Percentiles rank a stretch among this genome's conserved stretches.
phyloP scores from a whole-genome alignment of 331 rosid genomes.

The Quercus tomentella region DNA sequence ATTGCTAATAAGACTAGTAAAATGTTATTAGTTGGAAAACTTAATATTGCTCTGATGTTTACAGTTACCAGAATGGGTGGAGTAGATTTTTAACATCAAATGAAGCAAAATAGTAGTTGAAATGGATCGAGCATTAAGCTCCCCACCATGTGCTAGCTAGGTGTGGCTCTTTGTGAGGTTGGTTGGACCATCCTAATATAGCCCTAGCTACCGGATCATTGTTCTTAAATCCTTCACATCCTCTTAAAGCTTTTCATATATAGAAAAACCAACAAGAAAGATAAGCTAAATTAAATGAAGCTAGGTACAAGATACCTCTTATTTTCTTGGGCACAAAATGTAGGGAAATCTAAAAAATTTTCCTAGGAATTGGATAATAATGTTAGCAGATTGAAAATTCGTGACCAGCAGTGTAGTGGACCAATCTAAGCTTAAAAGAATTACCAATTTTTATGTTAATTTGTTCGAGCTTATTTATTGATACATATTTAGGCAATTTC shows the following conservation, averaged over 20 bases:
- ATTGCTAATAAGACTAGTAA: not conserved
- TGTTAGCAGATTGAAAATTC: too few species aligned
- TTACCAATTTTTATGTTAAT: too few species aligned
- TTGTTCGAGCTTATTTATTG: too few species aligned
- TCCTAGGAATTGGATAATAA: not conserved
- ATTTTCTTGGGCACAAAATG: not conserved
- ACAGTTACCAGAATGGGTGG: slow-evolving; percentile 10
- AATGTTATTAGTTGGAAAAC: not conserved
- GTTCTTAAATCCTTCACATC: not conserved
- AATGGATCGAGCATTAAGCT: slow-evolving; percentile 2
- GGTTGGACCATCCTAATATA: slow-evolving; percentile 37
- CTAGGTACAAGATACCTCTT: not conserved
- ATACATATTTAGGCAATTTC: too few species aligned
- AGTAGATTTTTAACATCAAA: slow-evolving; percentile 7
- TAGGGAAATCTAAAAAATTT: not conserved
- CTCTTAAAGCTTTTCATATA: not conserved
- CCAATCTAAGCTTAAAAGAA: too few species aligned
- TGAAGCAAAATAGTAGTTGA: slow-evolving; percentile 20
- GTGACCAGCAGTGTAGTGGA: too few species aligned
- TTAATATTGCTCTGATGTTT: not conserved
- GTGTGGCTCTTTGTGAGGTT: slow-evolving; percentile 13
- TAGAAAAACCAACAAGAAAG: not conserved
- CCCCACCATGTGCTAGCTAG: slow-evolving; percentile 41
- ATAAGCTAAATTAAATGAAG: not conserved
- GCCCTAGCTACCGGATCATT: slow-evolving; percentile 11